Evolutionary conservation across 345 rosid genomes (phyloP), one percentile per base, ranked within the genome.

Genomic region (Euphorbia tirucalli): DNA sequence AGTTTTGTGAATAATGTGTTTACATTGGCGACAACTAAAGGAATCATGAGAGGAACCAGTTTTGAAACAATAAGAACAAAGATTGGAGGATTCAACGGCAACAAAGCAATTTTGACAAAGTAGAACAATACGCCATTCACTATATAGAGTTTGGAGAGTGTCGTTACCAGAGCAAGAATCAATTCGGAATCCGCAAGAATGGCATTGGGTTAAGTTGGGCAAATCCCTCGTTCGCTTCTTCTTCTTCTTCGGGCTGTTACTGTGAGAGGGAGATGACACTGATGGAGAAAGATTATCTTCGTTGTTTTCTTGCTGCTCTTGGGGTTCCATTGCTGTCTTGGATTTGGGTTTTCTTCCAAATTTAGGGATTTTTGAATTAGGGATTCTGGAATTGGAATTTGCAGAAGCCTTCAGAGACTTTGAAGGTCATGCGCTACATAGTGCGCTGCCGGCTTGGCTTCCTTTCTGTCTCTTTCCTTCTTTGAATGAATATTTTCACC

Each of bases 121-220:
- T 70, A 86, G 79, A 22, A 87, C 75, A 27, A 85, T 55, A 1
- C 87, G 85, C 89, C 88, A 84, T 49, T 89, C 89, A 58, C 93
- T 89, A 75, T 77, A 84, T 1, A 87, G 83, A 48, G 65, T 55
- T 71, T 80, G 84, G 58, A 87, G 77, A 28, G 62, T 78, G 56
- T 71, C 52, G 68, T 77, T 83, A 66, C 85, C 83, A 60, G 66
- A 43, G 76, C 74, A 64, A 61, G 69, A 11, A 64, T 82, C 89
- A 46, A 74, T 52, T 52, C 93, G 79, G 76, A 73, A 82, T 1
- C 84, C 82, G 48, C 93, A 89, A 5, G 89, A 78, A 11, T 84
- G 89, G 69, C 93, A 89, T 79, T 85, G 87, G 18, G 83, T 66
- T 32, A 85, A 62, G 71, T 87, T 77, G 61, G 91, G 91, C 56